Evolutionary conservation across 2,329 filamentous ascomycete species (phyloP).

Genomic region (Parastagonospora avenae): DNA sequence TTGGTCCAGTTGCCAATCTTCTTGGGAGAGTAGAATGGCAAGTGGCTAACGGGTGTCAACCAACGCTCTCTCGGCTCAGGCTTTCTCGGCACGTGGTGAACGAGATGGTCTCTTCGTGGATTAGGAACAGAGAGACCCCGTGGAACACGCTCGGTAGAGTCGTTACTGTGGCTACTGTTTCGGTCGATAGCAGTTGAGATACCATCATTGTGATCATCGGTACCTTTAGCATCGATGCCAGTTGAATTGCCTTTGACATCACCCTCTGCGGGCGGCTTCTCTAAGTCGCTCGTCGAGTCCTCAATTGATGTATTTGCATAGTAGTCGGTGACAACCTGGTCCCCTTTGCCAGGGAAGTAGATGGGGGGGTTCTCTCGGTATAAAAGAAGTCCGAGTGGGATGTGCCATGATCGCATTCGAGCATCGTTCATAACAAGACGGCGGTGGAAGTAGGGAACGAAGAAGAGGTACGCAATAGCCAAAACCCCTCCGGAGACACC

Average conservation of each 20-base stretch:
- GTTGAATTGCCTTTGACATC: neutral
- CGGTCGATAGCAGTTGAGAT: constrained; percentile 3
- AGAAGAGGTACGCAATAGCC: constrained; percentile 12
- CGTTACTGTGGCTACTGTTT: neutral
- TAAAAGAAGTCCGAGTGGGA: constrained; percentile 44
- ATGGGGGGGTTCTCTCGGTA: constrained; percentile 44
- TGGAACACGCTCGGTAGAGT: too few relatives aligned
- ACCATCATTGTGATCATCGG: neutral
- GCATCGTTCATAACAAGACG: constrained; percentile 14
- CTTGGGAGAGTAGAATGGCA: constrained; percentile 24
- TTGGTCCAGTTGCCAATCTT: constrained; percentile 46
- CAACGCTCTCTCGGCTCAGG: constrained; percentile 28
- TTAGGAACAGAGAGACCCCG: constrained; percentile 7
- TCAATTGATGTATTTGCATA: constrained; percentile 18
- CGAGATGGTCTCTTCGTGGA: neutral
- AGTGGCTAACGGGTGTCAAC: constrained; percentile 34
- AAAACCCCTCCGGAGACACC: constrained; percentile 10
- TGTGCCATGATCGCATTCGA: constrained; percentile 16
- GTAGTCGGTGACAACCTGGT: constrained; percentile 40
- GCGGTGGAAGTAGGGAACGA: constrained; percentile 18
- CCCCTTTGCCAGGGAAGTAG: constrained; percentile 40
- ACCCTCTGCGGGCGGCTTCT: constrained; percentile 3
- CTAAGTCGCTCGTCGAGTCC: neutral
- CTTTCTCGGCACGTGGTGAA: constrained; percentile 3
- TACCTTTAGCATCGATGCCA: neutral